Evolutionary conservation across 306 rosid genomes (phyloP).

Genomic region (Inga oerstediana): DNA sequence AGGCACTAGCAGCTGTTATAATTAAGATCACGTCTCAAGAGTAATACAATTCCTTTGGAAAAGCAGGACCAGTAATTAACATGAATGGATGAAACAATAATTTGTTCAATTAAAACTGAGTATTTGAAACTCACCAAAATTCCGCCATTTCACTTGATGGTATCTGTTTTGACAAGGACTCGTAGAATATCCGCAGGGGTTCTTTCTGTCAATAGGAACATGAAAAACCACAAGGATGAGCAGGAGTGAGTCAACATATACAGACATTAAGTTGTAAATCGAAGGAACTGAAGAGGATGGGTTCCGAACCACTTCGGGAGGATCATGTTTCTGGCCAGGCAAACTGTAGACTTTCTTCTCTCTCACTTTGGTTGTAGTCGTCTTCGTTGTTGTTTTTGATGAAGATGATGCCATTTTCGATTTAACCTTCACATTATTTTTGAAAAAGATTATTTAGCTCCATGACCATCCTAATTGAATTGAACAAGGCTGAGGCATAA

Average conservation of each 20-base stretch:
- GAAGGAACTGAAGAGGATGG: conserved; percentile 25
- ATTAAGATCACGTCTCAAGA: background rate
- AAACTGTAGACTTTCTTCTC: conserved; percentile 80
- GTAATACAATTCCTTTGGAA: background rate
- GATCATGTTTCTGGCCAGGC: conserved; percentile 90
- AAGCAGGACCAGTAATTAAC: background rate
- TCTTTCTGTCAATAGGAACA: conserved; percentile 72
- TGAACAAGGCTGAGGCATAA: conserved; percentile 13
- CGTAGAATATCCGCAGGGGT: conserved; percentile 34
- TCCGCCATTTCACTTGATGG: conserved; percentile 92
- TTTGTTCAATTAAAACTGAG: background rate
- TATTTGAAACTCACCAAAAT: conserved; percentile 53
- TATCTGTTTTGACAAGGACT: conserved; percentile 86
- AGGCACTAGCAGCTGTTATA: background rate
- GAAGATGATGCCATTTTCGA: conserved; percentile 51
- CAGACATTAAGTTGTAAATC: conserved; percentile 13
- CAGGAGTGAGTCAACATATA: conserved; percentile 6
- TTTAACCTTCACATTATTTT: conserved; percentile 64
- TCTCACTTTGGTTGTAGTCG: conserved; percentile 57
- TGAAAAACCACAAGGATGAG: conserved; percentile 31
- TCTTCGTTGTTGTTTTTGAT: conserved; percentile 47
- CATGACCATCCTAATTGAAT: conserved; percentile 31
- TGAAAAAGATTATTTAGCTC: conserved; percentile 23
- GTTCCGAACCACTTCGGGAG: conserved; percentile 84
- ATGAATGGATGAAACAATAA: background rate